These are phyloP conservation scores for Neurospora crassa DNA, from an alignment of 2,329 filamentous ascomycete species.

Conservation along the genomic window DNA sequence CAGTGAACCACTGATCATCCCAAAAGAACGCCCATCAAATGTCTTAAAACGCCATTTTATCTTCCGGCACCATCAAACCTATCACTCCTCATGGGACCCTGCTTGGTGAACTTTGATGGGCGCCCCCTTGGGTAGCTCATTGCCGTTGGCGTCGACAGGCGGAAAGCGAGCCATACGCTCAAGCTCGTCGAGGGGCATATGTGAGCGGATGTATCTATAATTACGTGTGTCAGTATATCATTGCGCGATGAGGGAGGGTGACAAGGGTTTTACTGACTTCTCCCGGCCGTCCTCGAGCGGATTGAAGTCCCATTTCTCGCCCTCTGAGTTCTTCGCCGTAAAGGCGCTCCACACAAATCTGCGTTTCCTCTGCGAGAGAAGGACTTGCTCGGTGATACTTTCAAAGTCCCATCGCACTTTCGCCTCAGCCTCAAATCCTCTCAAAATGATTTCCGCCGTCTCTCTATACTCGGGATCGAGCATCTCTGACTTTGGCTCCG, in stretches of 20 bases:
- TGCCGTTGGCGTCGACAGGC: conserved; percentile 46
- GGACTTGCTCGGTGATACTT: conserved; percentile 62
- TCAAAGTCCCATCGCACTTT: conserved; percentile 71
- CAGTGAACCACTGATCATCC: neutral
- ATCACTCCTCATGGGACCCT: conserved; percentile 33
- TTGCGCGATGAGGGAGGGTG: neutral
- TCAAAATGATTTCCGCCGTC: conserved; percentile 40
- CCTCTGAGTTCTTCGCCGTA: conserved; percentile 35
- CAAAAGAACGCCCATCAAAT: neutral
- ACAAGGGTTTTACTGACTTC: conserved; percentile 38
- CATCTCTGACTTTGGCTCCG: conserved; percentile 15
- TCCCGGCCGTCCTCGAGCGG: conserved; percentile 59
- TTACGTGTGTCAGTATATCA: conserved; percentile 4
- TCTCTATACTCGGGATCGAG: conserved; percentile 30
- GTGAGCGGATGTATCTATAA: conserved; percentile 71
- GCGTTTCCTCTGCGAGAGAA: conserved; percentile 69
- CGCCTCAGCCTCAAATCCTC: conserved; percentile 66
- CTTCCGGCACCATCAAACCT: neutral
- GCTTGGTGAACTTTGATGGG: conserved; percentile 32
- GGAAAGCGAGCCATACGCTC: conserved; percentile 70
- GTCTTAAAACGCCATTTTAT: neutral
- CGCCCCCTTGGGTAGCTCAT: conserved; percentile 29
- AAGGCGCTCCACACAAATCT: conserved; percentile 74
- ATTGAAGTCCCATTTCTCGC: conserved; percentile 64
- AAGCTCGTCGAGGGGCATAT: conserved; percentile 70